phyloP scores from a whole-genome alignment of 2,329 filamentous ascomycete species.

The Cladophialophora yegresii region DNA sequence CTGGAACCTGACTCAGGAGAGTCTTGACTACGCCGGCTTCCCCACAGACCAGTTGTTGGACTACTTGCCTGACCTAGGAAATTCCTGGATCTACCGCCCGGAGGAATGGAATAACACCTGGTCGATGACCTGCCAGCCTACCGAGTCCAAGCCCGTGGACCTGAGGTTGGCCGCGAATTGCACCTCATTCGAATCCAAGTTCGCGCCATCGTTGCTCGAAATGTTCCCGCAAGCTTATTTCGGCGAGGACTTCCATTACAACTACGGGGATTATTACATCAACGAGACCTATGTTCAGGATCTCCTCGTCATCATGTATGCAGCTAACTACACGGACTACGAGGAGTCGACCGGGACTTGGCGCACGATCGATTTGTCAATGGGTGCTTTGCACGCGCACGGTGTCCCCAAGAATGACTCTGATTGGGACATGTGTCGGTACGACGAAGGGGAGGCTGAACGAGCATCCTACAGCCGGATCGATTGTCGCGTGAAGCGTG shows the following conservation, averaged over 20 bases:
- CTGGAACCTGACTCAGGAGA: constrained; percentile 18
- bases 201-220: neutral
- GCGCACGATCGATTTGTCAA: constrained; percentile 8
- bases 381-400: constrained; percentile 16
- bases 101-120: constrained; percentile 28
- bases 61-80: constrained; percentile 20
- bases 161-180: constrained; percentile 14
- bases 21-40: constrained; percentile 21
- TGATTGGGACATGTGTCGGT: constrained; percentile 4
- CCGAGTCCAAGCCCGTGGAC: constrained; percentile 9
- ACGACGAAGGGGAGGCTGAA: constrained; percentile 11
- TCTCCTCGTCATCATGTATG: constrained; percentile 19
- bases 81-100: constrained; percentile 19
- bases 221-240: neutral
- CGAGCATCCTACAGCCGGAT: constrained; percentile 19
- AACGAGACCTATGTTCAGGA: constrained; percentile 16
- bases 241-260: neutral
- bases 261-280: constrained; percentile 3
- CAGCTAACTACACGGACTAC: constrained; percentile 10
- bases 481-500: constrained; percentile 14
- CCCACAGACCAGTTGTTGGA: constrained; percentile 22
- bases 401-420: constrained; percentile 11
- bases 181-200: constrained; percentile 7
- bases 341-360: constrained; percentile 2
- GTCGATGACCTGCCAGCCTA: constrained; percentile 21